A percentile compares a stretch with the other conserved stretches of the same genome.
These are phyloP conservation scores for Zygoascus tannicola DNA, from an alignment of 805 yeast species.

Conservation along the genomic window DNA sequence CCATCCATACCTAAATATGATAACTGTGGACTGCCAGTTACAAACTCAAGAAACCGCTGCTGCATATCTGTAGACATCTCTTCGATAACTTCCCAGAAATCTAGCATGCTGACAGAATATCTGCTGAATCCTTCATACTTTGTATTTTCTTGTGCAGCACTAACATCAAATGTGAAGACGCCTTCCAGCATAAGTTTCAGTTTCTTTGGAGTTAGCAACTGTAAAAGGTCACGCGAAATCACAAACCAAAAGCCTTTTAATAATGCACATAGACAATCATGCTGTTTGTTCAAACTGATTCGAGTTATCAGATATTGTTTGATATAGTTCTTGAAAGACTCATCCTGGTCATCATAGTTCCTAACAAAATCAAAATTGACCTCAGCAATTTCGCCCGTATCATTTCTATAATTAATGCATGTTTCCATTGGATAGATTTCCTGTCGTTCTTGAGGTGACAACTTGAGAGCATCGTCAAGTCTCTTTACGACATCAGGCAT, in stretches of 20 bases:
- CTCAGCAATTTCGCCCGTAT: not conserved
- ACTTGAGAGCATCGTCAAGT: not conserved
- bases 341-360: not conserved
- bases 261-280: conserved; percentile 15
- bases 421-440: not conserved
- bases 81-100: conserved; percentile 40
- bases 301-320: not conserved
- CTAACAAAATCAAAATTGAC: not conserved
- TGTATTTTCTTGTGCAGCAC: conserved; percentile 34
- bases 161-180: conserved; percentile 31
- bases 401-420: not conserved
- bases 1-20: conserved; percentile 38
- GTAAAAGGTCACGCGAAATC: conserved; percentile 11
- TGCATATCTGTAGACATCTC: conserved; percentile 33
- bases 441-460: not conserved
- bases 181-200: conserved; percentile 34
- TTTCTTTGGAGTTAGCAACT: conserved; percentile 12
- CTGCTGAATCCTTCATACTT: conserved; percentile 34
- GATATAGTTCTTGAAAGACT: not conserved
- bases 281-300: conserved; percentile 11
- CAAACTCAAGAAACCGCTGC: conserved; percentile 37
- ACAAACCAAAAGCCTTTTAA: conserved; percentile 18
- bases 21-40: conserved; percentile 41
- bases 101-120: conserved; percentile 29
- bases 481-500: conserved; percentile 5